Evolutionary conservation across 495 filamentous ascomycete species (phyloP).

Genomic region (Pyrenula aspistea): DNA sequence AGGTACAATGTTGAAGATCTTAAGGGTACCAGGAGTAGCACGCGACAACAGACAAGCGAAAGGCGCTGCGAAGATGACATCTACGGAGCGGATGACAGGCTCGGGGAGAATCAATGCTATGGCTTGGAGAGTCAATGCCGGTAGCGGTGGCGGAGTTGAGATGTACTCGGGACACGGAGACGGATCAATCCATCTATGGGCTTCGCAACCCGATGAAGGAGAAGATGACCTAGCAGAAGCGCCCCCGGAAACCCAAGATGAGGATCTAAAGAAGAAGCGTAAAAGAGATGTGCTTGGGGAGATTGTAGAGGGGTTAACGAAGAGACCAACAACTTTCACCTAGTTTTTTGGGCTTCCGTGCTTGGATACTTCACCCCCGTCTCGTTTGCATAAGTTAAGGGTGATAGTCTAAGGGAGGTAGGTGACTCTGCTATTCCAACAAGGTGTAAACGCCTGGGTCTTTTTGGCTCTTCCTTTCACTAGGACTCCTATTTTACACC

Average conservation of each 20-base stretch:
- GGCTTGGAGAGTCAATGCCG: slow-evolving; percentile 52
- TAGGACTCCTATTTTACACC: too few species aligned
- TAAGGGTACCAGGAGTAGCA: slow-evolving; percentile 48
- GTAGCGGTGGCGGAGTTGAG: slow-evolving; percentile 30
- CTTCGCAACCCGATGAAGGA: slow-evolving; percentile 43
- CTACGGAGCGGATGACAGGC: slow-evolving; percentile 18
- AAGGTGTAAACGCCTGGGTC: too few species aligned
- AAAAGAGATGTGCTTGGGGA: slow-evolving; percentile 38
- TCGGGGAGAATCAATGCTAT: slow-evolving; percentile 54
- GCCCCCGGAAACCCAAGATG: slow-evolving; percentile 11
- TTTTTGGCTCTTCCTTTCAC: too few species aligned
- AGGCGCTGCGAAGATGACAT: slow-evolving; percentile 17
- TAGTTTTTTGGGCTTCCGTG: too few species aligned
- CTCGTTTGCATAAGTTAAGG: too few species aligned
- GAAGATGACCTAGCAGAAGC: slow-evolving; percentile 31
- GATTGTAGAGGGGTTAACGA: slow-evolving; percentile 23
- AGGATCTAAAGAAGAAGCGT: slow-evolving; percentile 30
- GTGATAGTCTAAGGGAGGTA: too few species aligned
- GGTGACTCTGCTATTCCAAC: too few species aligned
- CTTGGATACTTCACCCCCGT: too few species aligned
- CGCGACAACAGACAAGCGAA: slow-evolving; percentile 17
- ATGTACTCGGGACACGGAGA: slow-evolving; percentile 42
- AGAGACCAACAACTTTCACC: slow-evolving; percentile 17
- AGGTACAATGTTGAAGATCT: slow-evolving; percentile 56
- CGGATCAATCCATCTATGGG: slow-evolving; percentile 38